These are phyloP conservation scores for Tolypocladium cylindrosporum DNA, from an alignment of 2,329 filamentous ascomycete genomes.

Conservation along the genomic window DNA sequence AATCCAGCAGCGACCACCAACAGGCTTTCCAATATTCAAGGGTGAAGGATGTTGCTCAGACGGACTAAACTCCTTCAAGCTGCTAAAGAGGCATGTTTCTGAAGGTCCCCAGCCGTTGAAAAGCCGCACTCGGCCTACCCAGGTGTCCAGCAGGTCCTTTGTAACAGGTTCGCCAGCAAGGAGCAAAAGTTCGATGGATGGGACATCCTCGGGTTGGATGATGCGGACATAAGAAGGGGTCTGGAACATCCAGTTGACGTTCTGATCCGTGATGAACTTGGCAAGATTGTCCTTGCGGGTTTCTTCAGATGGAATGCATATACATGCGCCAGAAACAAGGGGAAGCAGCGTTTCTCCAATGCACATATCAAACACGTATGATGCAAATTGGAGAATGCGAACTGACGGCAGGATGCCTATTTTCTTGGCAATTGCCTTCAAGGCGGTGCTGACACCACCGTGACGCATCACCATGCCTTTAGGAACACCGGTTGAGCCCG, in stretches of 20 bases:
- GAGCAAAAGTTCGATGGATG: constrained; percentile 1
- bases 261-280: neutral
- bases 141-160: constrained; percentile 1
- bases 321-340: constrained; percentile 2
- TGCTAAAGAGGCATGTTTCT: neutral
- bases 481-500: constrained; percentile 7
- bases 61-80: neutral
- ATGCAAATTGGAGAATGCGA: constrained; percentile 5
- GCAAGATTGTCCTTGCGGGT: constrained; percentile 1
- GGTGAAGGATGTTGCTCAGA: neutral
- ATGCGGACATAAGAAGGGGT: constrained; percentile 4
- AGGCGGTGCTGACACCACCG: constrained; percentile 1
- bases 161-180: constrained; percentile 5
- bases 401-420: neutral
- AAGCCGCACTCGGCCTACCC: constrained; percentile 1
- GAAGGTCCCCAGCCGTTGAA: constrained; percentile 7
- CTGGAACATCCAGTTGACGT: constrained; percentile 3
- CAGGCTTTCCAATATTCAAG: constrained; percentile 2
- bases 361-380: constrained; percentile 7
- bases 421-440: neutral
- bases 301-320: constrained; percentile 7
- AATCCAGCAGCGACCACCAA: constrained; percentile 3
- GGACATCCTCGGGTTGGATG: constrained; percentile 3
- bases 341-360: constrained; percentile 3
- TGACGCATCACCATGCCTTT: constrained; percentile 10